These are phyloP conservation scores for Eucalyptus pumila DNA, from an alignment of 345 rosid genomes.

Conservation along the genomic window DNA sequence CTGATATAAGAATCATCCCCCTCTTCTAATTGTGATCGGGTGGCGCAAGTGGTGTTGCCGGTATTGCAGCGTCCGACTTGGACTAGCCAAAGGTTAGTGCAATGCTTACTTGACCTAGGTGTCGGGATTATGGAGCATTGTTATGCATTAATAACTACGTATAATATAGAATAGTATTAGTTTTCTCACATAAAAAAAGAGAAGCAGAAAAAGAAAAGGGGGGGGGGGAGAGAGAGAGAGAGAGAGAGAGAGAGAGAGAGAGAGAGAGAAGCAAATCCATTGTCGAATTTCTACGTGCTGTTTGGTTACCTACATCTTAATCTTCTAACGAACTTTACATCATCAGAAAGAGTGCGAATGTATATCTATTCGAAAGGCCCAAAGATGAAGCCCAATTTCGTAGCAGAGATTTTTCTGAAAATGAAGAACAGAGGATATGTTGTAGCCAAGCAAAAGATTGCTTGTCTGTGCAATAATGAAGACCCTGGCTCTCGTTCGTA, in stretches of 20 bases:
- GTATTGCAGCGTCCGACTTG: neutral
- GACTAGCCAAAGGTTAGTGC: neutral
- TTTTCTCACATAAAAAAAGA: neutral
- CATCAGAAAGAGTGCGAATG: neutral
- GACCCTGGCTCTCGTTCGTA: neutral
- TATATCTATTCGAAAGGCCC: neutral
- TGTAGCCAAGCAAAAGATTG: neutral
- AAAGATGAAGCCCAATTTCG: neutral
- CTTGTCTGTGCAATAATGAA: neutral
- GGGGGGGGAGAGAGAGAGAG: accelerated
- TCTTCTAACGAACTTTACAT: neutral
- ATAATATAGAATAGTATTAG: neutral
- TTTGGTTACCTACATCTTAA: neutral
- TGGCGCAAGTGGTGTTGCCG: neutral
- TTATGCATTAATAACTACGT: neutral
- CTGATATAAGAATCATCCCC: neutral
- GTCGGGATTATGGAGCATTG: neutral
- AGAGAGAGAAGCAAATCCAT: neutral
- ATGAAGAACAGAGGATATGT: neutral
- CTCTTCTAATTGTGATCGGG: neutral
- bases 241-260: neutral
- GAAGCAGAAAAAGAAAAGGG: neutral
- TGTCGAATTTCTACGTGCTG: neutral
- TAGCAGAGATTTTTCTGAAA: neutral
- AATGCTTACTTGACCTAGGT: neutral